Percentiles rank a stretch among this genome's conserved stretches.
phyloP scores from a whole-genome alignment of 2,329 filamentous ascomycete species.

The Aciculosporium take region DNA sequence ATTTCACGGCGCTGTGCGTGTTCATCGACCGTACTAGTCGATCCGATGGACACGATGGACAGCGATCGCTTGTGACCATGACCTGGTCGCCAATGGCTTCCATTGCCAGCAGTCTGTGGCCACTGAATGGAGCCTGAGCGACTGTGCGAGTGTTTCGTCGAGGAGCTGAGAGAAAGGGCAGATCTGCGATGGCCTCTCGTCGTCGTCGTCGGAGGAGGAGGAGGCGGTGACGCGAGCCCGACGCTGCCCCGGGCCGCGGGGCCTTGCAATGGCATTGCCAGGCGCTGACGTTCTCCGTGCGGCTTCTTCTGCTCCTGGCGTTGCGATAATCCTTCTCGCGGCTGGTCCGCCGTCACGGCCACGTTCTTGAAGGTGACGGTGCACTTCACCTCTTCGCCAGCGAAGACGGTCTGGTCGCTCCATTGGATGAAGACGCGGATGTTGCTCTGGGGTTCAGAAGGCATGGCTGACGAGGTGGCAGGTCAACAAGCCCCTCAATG shows the following conservation, averaged over 20 bases:
- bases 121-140: conserved; percentile 35
- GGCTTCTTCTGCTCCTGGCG: conserved; percentile 12
- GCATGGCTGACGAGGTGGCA: conserved; percentile 27
- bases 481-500: conserved; percentile 14
- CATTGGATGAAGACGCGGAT: conserved; percentile 93
- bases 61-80: conserved; percentile 61
- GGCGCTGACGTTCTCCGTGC: conserved; percentile 20
- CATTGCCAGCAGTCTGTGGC: conserved; percentile 20
- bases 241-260: conserved; percentile 26
- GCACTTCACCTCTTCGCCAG: conserved; percentile 90
- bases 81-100: conserved; percentile 21
- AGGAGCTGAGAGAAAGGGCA: conserved; percentile 48
- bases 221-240: conserved; percentile 31
- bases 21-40: conserved; percentile 34
- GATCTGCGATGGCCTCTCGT: conserved; percentile 47
- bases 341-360: conserved; percentile 29
- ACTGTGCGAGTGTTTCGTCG: conserved; percentile 29
- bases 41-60: conserved; percentile 68
- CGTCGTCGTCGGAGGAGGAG: conserved; percentile 24
- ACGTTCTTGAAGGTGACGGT: conserved; percentile 94
- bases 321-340: conserved; percentile 12
- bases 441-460: conserved; percentile 43
- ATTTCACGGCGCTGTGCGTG: conserved; percentile 28
- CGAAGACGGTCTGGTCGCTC: conserved; percentile 88
- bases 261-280: conserved; percentile 29